Base-by-base conservation (phyloP, 495 filamentous ascomycete genomes). In the Lophiostoma macrostomum region DNA sequence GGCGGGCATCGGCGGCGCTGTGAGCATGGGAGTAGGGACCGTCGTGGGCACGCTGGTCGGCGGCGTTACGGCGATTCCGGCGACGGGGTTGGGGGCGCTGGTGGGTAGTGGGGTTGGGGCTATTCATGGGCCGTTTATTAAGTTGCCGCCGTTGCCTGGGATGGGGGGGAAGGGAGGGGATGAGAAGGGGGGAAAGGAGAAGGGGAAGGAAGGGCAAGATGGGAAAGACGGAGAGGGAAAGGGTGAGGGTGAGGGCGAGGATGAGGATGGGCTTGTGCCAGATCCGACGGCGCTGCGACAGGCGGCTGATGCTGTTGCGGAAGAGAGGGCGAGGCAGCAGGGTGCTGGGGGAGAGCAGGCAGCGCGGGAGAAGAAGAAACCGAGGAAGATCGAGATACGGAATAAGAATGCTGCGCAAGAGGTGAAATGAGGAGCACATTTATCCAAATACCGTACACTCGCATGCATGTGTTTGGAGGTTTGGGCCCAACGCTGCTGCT, bases 41-140 rank as follows among this genome's bases (percentile, higher is more conserved):
- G 54, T 58, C 3, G 54, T 58, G 10, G 54, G 54, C 0, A 58
- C 54, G 18, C 39, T 58, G 8, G 54, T 58, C 4, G 54, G 54
- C 19, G 32, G 22, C 2, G 37, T 59, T 40, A 49, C 50, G 2
- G 32, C 56, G 11, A 53, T 59, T 28, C 56, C 56, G 5, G 38
- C 50, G 18, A 54, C 56, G 16, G 50, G 23, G 1, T 18, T 59
- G 32, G 56, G 56, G 1, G 50, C 40, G 5, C 27, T 59, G 37
- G 44, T 48, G 1, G 56, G 56, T 25, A 47, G 5, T 28, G 56
- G 56, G 5, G 56, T 59, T 1, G 56, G 56, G 12, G 40, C 23
- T 11, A 20, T 39, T 44, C 56, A 54, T 43, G 56, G 56, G 23
- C 56, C 56, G 11, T 59, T 31, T 12, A 59, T 59, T 19, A 59